These are phyloP conservation scores for Pichia sp. DNA, from an alignment of 1,139 yeast genomes.

Conservation along the genomic window DNA sequence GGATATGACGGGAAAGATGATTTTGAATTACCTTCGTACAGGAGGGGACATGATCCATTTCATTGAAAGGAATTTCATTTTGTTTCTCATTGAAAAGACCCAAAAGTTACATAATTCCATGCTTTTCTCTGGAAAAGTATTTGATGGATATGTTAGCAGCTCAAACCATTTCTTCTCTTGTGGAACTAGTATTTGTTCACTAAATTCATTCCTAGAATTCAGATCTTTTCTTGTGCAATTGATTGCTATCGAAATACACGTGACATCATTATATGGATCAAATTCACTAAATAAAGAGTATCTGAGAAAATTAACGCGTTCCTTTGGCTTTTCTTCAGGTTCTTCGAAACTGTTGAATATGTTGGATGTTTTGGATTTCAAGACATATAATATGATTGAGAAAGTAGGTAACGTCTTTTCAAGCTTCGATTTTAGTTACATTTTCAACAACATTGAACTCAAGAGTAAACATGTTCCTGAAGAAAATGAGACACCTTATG, in stretches of 20 bases:
- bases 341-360: conserved; percentile 61
- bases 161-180: conserved; percentile 31
- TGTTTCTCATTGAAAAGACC: conserved; percentile 43
- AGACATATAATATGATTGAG: conserved; percentile 31
- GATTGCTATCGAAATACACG: conserved; percentile 65
- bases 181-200: conserved; percentile 39
- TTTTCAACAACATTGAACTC: conserved; percentile 17
- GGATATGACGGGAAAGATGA: conserved; percentile 42
- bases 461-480: conserved; percentile 4
- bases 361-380: conserved; percentile 60
- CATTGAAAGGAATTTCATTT: conserved; percentile 37
- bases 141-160: conserved; percentile 32
- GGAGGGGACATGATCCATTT: conserved; percentile 14
- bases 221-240: conserved; percentile 58
- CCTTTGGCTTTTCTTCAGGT: conserved; percentile 37
- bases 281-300: conserved; percentile 48
- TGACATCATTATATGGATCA: conserved; percentile 43
- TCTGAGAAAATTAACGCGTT: conserved; percentile 43
- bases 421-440: conserved; percentile 30
- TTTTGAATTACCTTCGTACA: conserved; percentile 45
- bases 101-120: conserved; percentile 38
- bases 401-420: conserved; percentile 28
- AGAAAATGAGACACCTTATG: conserved; percentile 16
- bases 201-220: conserved; percentile 54
- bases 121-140: conserved; percentile 44